Conservation (phyloP, 495 filamentous ascomycete genomes). For the Podospora conica region DNA sequence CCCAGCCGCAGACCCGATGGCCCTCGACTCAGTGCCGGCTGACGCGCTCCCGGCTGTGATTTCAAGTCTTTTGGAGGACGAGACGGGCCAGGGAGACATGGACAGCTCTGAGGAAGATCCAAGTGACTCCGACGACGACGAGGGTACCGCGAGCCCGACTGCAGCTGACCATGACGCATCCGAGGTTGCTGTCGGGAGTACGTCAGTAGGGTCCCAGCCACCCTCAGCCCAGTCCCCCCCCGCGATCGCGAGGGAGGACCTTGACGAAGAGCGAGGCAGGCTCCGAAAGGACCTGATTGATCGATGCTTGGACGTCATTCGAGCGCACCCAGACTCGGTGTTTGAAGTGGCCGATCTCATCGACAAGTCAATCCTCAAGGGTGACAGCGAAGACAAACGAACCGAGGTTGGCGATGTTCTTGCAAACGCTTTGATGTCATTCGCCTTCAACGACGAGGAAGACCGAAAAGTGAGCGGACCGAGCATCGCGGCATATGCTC, state of each 20-base stretch:
- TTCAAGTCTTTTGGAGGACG: slow-evolving; percentile 10
- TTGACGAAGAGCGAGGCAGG: slow-evolving; percentile 68
- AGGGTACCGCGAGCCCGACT: slow-evolving; percentile 15
- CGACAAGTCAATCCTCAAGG: slow-evolving; percentile 54
- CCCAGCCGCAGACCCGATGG: slow-evolving; percentile 23
- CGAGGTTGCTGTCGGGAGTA: background rate
- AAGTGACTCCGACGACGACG: slow-evolving; percentile 21
- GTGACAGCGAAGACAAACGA: slow-evolving; percentile 54
- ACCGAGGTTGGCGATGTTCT: slow-evolving; percentile 77
- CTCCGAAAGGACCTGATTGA: slow-evolving; percentile 77
- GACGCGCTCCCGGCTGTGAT: slow-evolving; percentile 3
- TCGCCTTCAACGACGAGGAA: slow-evolving; percentile 69
- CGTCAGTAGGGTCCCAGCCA: slow-evolving; percentile 3
- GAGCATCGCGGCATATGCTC: slow-evolving; percentile 79
- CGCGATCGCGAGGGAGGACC: slow-evolving; percentile 63
- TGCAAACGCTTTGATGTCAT: slow-evolving; percentile 79
- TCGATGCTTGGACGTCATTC: slow-evolving; percentile 81
- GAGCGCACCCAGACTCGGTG: slow-evolving; percentile 79
- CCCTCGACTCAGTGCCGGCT: slow-evolving; percentile 21
- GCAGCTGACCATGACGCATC: slow-evolving; percentile 11
- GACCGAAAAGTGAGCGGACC: slow-evolving; percentile 58
- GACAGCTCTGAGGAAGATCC: slow-evolving; percentile 14
- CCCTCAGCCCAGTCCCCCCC: background rate
- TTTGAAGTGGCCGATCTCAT: slow-evolving; percentile 83
- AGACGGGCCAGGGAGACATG: slow-evolving; percentile 16